phyloP scores from a whole-genome alignment of 176 grass and related monocot genomes.

The Tuctoria greenei region DNA sequence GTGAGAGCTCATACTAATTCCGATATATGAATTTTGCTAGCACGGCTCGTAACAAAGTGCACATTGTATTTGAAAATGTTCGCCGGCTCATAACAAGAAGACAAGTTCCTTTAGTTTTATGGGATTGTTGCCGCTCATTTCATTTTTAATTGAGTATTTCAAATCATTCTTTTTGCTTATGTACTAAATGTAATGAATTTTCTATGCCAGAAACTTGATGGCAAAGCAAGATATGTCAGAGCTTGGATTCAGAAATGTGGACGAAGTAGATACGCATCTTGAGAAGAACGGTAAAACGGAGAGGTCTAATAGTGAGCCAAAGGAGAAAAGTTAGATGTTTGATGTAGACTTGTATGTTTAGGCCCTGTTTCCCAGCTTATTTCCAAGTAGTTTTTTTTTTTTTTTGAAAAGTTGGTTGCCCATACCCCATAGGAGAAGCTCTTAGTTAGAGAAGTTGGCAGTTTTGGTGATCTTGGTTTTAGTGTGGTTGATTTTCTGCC shows the following conservation, averaged over 20 bases:
- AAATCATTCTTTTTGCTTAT: not conserved
- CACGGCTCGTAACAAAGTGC: conserved; percentile 6
- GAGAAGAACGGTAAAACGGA: conserved; percentile 25
- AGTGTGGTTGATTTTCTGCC: no score
- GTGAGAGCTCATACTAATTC: not conserved
- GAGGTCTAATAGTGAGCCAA: not conserved
- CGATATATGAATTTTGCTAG: not conserved
- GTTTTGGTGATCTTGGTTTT: no score
- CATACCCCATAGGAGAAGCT: not conserved
- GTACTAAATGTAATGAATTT: not conserved
- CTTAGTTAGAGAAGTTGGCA: not conserved
- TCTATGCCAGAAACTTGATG: conserved; percentile 64
- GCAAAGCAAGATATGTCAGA: conserved; percentile 81
- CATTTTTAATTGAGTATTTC: not conserved
- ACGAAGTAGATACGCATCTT: conserved; percentile 4
- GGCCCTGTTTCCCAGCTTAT: not conserved
- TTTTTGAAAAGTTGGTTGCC: not conserved
- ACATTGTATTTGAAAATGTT: not conserved
- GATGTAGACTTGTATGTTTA: conserved; percentile 18
- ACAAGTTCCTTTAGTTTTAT: not conserved
- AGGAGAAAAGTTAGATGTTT: conserved; percentile 40
- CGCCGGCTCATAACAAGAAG: not conserved
- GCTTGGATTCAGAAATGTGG: conserved; percentile 55
- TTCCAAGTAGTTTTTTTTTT: no score
- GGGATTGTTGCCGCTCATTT: not conserved